Percentiles rank a stretch among this genome's conserved stretches.
Conservation (phyloP, 1,284 basidiomycete species). For the Tilletiopsis washingtonensis region DNA sequence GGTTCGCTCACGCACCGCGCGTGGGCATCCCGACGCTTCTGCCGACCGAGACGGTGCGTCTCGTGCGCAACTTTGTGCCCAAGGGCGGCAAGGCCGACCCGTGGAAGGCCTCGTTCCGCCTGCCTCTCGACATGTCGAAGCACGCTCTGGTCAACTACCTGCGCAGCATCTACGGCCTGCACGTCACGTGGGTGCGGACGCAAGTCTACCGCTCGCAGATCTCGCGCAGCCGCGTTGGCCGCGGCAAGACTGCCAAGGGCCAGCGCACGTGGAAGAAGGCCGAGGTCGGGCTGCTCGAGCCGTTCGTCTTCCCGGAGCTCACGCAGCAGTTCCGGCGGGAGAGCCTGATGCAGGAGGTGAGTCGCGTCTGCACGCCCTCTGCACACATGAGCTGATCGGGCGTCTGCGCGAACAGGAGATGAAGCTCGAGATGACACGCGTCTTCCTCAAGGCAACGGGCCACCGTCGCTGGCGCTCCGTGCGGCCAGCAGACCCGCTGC, state of each 20-base stretch:
- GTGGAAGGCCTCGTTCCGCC: constrained; percentile 86
- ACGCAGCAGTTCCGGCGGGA: background rate
- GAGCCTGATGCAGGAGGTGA: background rate
- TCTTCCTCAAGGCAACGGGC: background rate
- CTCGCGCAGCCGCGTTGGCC: constrained; percentile 8
- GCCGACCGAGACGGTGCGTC: constrained; percentile 73
- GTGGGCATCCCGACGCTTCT: constrained; percentile 72
- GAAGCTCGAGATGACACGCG: constrained; percentile 8
- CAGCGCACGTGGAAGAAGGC: constrained; percentile 41
- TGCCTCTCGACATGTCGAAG: constrained; percentile 75
- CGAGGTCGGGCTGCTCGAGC: constrained; percentile 44
- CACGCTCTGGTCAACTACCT: constrained; percentile 83
- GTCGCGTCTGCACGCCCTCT: too few species aligned
- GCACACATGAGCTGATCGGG: too few species aligned
- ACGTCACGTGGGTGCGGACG: constrained; percentile 87
- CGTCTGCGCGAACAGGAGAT: too few species aligned
- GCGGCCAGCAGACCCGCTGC: constrained; percentile 10
- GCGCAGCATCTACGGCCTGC: constrained; percentile 61
- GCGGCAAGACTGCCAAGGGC: constrained; percentile 53
- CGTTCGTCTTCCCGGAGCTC: constrained; percentile 43
- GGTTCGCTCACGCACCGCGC: constrained; percentile 35
- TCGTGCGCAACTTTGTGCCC: constrained; percentile 75
- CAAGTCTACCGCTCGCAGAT: constrained; percentile 60
- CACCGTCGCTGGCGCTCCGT: constrained; percentile 8
- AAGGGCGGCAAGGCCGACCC: constrained; percentile 66